These are phyloP conservation scores for Solanum pinnatisectum DNA, from an alignment of 257 asterid genomes.

Conservation along the genomic window DNA sequence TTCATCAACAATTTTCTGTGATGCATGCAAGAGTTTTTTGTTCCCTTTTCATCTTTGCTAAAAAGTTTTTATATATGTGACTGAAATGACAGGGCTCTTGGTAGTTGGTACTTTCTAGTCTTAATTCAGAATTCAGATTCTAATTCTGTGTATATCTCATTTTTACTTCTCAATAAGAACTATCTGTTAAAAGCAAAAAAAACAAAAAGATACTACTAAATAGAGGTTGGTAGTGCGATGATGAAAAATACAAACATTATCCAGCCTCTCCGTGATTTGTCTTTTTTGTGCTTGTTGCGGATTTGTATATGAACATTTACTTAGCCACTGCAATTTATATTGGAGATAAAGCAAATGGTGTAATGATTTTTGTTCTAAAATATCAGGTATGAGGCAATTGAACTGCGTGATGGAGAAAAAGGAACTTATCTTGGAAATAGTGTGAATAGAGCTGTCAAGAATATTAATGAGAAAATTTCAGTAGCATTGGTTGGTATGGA, in stretches of 20 bases:
- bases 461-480: constrained; percentile 89
- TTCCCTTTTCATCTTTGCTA: not conserved
- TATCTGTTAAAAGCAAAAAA: not conserved
- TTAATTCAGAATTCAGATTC: not conserved
- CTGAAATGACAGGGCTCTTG: not conserved
- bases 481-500: constrained; percentile 98
- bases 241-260: not conserved
- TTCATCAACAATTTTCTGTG: not conserved
- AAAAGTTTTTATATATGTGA: not conserved
- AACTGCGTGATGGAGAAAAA: constrained; percentile 92
- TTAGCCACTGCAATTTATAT: not conserved
- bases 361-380: constrained; percentile 6
- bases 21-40: not conserved
- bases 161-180: not conserved
- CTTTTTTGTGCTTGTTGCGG: not conserved
- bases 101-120: not conserved
- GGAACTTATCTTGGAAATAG: constrained; percentile 93
- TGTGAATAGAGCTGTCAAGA: constrained; percentile 85
- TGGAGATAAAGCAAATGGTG: not conserved
- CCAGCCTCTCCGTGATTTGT: not conserved
- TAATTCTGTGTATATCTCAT: not conserved
- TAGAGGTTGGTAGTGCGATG: not conserved
- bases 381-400: constrained; percentile 84
- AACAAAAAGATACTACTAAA: not conserved
- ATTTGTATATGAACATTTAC: not conserved